Percentiles rank a stretch among this genome's conserved stretches.
Conservation (phyloP, 257 asterid species). For the Capsicum rhomboideum region DNA sequence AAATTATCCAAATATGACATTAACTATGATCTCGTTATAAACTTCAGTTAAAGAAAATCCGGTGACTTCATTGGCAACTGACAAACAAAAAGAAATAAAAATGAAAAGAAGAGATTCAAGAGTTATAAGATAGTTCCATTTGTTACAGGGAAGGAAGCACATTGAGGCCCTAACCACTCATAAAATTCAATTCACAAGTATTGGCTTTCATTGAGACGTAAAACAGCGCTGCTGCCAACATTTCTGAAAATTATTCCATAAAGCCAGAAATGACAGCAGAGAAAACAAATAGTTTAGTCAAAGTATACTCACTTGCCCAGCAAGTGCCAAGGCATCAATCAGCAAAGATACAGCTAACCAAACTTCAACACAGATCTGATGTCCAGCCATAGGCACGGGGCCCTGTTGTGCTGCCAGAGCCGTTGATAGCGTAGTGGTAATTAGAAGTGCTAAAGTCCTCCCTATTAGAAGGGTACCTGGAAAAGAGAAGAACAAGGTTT, state of each 20-base stretch:
- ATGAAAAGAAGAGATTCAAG: not conserved
- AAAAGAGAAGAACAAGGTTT: constrained; percentile 11
- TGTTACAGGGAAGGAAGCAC: not conserved
- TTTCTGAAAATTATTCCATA: not conserved
- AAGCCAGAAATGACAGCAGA: not conserved
- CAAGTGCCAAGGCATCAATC: constrained; percentile 93
- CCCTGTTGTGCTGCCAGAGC: constrained; percentile 93
- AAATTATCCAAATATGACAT: not conserved
- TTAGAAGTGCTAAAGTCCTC: constrained; percentile 74
- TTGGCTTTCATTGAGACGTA: not conserved
- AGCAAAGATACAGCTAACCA: constrained; percentile 94
- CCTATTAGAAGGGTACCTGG: constrained; percentile 75
- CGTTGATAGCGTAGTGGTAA: constrained; percentile 76
- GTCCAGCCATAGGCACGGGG: constrained; percentile 77
- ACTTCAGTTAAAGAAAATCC: not conserved
- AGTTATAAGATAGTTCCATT: not conserved
- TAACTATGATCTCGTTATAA: not conserved
- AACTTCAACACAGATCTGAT: constrained; percentile 83
- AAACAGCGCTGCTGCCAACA: not conserved
- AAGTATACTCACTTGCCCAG: constrained; percentile 65
- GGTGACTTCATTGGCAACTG: not conserved
- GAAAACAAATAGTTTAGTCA: not conserved
- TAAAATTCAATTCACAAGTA: not conserved
- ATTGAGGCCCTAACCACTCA: not conserved
- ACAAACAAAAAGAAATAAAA: not conserved